Evolutionary conservation across 2,329 filamentous ascomycete genomes (phyloP), one percentile per base, ranked within the genome.

Genomic region (Magnaporthiopsis rhizophila): DNA sequence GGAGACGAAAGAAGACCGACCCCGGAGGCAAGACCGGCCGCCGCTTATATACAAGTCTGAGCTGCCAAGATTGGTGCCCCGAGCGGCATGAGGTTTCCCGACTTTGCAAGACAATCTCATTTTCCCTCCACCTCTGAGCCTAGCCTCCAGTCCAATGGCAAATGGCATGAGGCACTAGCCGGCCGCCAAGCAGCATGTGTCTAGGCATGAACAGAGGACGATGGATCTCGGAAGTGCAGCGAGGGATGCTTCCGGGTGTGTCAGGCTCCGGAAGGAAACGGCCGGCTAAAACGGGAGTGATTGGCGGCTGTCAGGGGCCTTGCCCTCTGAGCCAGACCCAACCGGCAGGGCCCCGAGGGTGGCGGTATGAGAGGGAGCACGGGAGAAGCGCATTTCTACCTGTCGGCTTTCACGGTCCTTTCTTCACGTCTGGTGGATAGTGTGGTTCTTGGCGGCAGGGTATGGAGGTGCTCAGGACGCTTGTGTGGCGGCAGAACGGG

Each of bases 211-310:
- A 63, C 69, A 68, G 58, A 71, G 70, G 70, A 72, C 69, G 65
- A 69, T 65, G 69, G 65, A 67, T 70, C 71, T 74, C 75, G 77
- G 77, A 76, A 77, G 71, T 68, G 69, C 69, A 70, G 72, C 64
- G 68, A 70, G 74, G 72, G 70, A 72, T 66, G 67, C 71, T 74
- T 77, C 77, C 77, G 76, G 69, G 72, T 72, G 75, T 77, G 69
- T 77, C 76, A 78, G 74, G 72, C 65, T 67, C 64, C 67, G 65
- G 68, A 70, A 69, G 68, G 71, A 71, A 72, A 67, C 68, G 66
- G 64, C 62, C 67, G 71, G 72, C 65, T 72, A 74, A 74, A 74
- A 75, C 72, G 68, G 61, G 38, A 24, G 45, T 34, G n/a, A 7
- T 21, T 53, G 18, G 45, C n/a, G 45, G 45, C 45, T 53, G 45